Evolutionary conservation across 1,284 basidiomycete species (phyloP), one percentile per base, ranked within the genome.

Genomic region (Ustilago trichophora): DNA sequence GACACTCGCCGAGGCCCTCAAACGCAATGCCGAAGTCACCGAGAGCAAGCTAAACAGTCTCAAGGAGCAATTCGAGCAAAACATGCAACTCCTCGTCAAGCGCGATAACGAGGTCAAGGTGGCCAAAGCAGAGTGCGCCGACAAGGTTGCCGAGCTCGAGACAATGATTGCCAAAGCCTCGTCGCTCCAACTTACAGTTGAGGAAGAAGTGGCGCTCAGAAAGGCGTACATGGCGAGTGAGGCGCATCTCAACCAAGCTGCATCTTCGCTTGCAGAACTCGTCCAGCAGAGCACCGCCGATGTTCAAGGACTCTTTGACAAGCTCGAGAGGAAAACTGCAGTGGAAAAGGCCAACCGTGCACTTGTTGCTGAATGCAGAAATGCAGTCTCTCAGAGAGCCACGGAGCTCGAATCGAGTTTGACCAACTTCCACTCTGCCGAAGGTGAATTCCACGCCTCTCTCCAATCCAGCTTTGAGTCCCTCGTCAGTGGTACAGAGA

Each of bases 211-310:
- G 85, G 84, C 73, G 81, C 93, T 62, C 83, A 85, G 52, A 83
- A 85, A 90, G 71, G 90, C 91, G 0, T 90, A 91, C 80, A 87
- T 89, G 78, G 84, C 85, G 32, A 93, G 88, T 18, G 93, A 97
- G 82, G 83, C 83, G 26, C 83, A 83, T 42, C 82, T 97, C 41
- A 87, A 94, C 73, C 83, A 82, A 9, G 87, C 94, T 3, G 93
- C 93, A 0, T 82, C 78, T 19, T 87, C 86, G 6, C 83, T 96
- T 57, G 90, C 87, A 76, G 83, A 85, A 33, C 86, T 89, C 11
- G 88, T 88, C 0, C 82, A 85, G 18, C 87, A 92, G 66, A 89
- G 88, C 68, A 84, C 91, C 18, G 84, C 83, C 11, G 91, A 96
- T 77, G 85, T 94, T 16, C 85, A 84, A 6, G 87, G 87, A 0